Evolutionary conservation across 495 filamentous ascomycete genomes (phyloP).

Genomic region (Neurospora sp.): DNA sequence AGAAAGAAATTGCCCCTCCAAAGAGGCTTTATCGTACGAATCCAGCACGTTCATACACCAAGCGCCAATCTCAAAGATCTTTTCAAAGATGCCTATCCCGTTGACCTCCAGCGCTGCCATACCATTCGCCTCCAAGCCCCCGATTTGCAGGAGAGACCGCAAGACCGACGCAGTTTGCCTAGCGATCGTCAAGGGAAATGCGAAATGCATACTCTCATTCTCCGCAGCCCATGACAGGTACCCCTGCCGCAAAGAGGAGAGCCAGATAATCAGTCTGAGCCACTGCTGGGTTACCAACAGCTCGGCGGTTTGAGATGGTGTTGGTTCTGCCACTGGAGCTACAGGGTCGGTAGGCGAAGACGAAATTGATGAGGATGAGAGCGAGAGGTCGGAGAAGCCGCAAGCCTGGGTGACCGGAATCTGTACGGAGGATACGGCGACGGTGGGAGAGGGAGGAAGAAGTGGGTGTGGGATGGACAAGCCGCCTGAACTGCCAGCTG

Average conservation of each 20-base stretch:
- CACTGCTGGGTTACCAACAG: constrained; percentile 53
- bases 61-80: constrained; percentile 44
- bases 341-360: background rate
- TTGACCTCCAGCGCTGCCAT: constrained; percentile 47
- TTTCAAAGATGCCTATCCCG: constrained; percentile 48
- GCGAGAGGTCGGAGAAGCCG: background rate
- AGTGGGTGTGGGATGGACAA: constrained; percentile 30
- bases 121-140: background rate
- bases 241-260: constrained; percentile 44
- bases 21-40: constrained; percentile 11
- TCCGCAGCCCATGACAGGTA: constrained; percentile 35
- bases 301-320: constrained; percentile 42
- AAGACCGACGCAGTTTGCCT: constrained; percentile 43
- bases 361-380: background rate
- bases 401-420: background rate
- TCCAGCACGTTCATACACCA: constrained; percentile 43
- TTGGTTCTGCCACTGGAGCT: background rate
- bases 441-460: constrained; percentile 28
- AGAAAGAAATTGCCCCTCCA: background rate
- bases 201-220: constrained; percentile 43
- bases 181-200: constrained; percentile 46
- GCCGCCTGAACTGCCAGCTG: constrained; percentile 13
- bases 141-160: constrained; percentile 26
- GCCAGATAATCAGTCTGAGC: constrained; percentile 53
- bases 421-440: constrained; percentile 13